Evolutionary conservation across 345 rosid species (phyloP).

Genomic region (Camelina laxa): DNA sequence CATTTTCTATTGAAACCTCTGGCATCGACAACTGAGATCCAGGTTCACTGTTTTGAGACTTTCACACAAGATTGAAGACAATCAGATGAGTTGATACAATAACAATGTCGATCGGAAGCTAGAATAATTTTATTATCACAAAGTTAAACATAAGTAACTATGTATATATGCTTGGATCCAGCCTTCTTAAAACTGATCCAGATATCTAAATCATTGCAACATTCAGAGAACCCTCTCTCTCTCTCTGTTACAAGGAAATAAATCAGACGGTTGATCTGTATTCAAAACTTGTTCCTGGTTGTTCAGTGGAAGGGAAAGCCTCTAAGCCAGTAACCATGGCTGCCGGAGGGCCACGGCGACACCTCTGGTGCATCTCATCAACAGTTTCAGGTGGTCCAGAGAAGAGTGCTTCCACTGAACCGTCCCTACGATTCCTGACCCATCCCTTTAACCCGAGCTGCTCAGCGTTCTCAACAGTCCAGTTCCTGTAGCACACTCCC

Average conservation of each 20-base stretch:
- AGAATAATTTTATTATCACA: no score
- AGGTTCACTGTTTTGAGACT: no score
- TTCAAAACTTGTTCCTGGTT: conserved; percentile 69
- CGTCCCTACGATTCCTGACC: conserved; percentile 90
- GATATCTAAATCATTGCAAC: no score
- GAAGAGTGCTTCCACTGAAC: conserved; percentile 88
- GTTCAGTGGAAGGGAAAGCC: conserved; percentile 72
- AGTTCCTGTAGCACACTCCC: conserved; percentile 88
- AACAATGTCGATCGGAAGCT: no score
- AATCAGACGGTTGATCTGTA: conserved; percentile 64
- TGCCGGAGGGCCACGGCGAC: conserved; percentile 78
- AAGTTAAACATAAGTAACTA: no score
- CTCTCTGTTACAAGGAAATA: neutral
- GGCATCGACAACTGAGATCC: no score
- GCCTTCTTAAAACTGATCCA: no score
- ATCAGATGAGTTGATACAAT: no score
- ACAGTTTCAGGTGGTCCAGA: conserved; percentile 66
- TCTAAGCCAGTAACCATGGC: conserved; percentile 77
- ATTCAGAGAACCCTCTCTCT: neutral
- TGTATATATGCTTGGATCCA: no score
- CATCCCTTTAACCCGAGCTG: conserved; percentile 84
- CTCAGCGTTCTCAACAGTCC: conserved; percentile 80
- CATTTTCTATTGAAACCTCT: no score
- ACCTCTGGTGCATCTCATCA: conserved; percentile 85
- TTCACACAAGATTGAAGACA: no score